These are phyloP conservation scores for Ascochyta pisi DNA, from an alignment of 2,329 filamentous ascomycete genomes.

Conservation along the genomic window DNA sequence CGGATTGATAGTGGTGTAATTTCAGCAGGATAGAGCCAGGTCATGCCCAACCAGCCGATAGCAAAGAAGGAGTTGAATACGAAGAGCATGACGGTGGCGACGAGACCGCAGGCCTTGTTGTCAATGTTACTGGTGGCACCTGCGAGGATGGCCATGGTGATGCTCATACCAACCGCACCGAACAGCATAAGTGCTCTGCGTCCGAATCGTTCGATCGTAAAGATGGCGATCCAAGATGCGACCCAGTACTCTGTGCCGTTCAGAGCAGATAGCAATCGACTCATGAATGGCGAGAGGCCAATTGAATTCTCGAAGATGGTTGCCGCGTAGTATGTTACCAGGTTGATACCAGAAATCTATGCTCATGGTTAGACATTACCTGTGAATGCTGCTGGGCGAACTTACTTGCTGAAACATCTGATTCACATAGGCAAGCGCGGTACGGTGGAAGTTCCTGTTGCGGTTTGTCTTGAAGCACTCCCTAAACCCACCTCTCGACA, in stretches of 20 bases:
- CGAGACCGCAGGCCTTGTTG: conserved; percentile 42
- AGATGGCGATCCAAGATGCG: conserved; percentile 52
- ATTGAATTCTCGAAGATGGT: conserved; percentile 53
- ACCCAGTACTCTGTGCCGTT: conserved; percentile 53
- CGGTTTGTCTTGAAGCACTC: conserved; percentile 65
- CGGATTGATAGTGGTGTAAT: conserved; percentile 89
- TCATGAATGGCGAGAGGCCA: conserved; percentile 45
- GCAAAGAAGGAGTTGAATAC: conserved; percentile 95
- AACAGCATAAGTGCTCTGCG: conserved; percentile 50
- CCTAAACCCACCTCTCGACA: conserved; percentile 57
- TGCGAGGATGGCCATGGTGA: conserved; percentile 46
- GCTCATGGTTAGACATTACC: conserved; percentile 56
- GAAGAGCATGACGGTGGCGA: conserved; percentile 79
- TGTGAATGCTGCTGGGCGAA: not conserved
- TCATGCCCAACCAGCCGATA: conserved; percentile 77
- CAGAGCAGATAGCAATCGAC: conserved; percentile 49
- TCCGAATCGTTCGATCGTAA: conserved; percentile 50
- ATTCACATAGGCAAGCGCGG: conserved; percentile 52
- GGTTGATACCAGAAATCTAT: conserved; percentile 50
- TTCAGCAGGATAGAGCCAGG: conserved; percentile 71
- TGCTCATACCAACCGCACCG: conserved; percentile 45
- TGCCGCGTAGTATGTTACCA: conserved; percentile 54
- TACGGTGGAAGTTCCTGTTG: conserved; percentile 55
- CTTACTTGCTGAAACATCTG: conserved; percentile 55
- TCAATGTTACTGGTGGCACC: conserved; percentile 39